Evolutionary conservation across 768 basidiomycete species (phyloP).

Genomic region (Boletus sp.): DNA sequence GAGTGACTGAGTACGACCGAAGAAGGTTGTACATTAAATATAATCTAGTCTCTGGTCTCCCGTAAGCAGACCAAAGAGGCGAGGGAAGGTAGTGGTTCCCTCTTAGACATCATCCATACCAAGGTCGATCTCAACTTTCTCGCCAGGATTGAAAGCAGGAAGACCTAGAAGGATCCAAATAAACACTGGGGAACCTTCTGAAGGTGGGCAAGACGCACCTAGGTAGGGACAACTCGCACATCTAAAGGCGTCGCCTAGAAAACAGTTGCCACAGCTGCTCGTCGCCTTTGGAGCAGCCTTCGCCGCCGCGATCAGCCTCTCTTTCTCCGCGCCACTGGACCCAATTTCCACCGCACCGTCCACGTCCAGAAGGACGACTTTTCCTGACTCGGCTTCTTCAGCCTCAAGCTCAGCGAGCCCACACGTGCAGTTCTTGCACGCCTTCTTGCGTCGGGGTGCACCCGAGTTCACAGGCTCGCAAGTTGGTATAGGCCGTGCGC

Average conservation of each 20-base stretch:
- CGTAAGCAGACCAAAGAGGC: background rate
- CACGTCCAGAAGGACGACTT: conserved; percentile 65
- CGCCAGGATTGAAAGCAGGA: conserved; percentile 96
- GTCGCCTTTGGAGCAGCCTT: conserved; percentile 82
- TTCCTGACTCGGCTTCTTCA: conserved; percentile 63
- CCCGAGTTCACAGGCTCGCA: conserved; percentile 61
- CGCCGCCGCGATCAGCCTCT: conserved; percentile 62
- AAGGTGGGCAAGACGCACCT: conserved; percentile 54
- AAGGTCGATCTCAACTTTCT: conserved; percentile 92
- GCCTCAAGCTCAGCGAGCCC: conserved; percentile 94
- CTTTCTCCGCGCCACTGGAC: conserved; percentile 59
- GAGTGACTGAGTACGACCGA: background rate
- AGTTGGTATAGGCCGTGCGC: conserved; percentile 69
- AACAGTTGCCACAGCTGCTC: conserved; percentile 97
- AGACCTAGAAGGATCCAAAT: conserved; percentile 59
- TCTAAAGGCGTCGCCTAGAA: conserved; percentile 95
- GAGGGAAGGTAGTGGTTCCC: background rate
- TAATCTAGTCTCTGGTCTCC: background rate
- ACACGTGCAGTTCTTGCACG: conserved; percentile 96
- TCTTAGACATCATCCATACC: conserved; percentile 83
- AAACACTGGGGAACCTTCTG: conserved; percentile 8
- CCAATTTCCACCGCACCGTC: conserved; percentile 59
- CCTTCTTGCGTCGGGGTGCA: conserved; percentile 74
- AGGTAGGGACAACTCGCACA: conserved; percentile 95
- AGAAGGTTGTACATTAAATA: background rate